Percentiles rank a stretch among this genome's conserved stretches.
These are phyloP conservation scores for Cryptococcus deneoformans DNA, from an alignment of 1,284 basidiomycete species.

Conservation along the genomic window DNA sequence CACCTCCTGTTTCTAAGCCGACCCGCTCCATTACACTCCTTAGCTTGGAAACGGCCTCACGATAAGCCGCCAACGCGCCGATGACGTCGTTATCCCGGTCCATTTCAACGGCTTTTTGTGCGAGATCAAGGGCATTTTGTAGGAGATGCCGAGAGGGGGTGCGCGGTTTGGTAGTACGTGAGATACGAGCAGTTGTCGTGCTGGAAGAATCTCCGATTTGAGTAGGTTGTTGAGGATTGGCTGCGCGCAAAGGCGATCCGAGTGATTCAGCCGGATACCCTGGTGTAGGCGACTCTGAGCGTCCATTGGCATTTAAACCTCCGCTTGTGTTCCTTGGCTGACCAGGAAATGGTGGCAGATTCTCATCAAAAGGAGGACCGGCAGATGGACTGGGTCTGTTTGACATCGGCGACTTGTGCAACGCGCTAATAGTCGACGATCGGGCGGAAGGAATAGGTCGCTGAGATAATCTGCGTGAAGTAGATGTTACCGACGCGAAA, in stretches of 20 bases:
- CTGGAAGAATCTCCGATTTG: too few species aligned
- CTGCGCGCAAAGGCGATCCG: too few species aligned
- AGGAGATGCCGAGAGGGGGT: conserved; percentile 46
- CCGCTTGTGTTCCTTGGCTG: too few species aligned
- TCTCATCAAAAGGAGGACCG: conserved; percentile 11
- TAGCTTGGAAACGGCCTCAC: conserved; percentile 45
- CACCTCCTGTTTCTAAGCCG: conserved; percentile 29
- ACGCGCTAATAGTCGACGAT: conserved; percentile 9
- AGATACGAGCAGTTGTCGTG: background rate
- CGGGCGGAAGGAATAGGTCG: background rate
- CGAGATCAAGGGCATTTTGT: conserved; percentile 48
- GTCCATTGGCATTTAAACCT: too few species aligned
- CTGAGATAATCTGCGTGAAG: conserved; percentile 6
- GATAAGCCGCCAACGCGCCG: conserved; percentile 46
- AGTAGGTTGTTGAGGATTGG: too few species aligned
- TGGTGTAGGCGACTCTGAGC: too few species aligned
- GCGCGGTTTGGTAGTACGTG: conserved; percentile 9
- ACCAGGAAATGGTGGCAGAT: conserved; percentile 10
- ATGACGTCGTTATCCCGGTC: conserved; percentile 48
- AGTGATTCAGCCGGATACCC: too few species aligned
- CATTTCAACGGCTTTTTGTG: conserved; percentile 50
- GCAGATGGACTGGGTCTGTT: conserved; percentile 12
- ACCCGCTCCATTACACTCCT: conserved; percentile 50
- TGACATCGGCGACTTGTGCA: conserved; percentile 5
- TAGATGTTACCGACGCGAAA: conserved; percentile 6